Base-by-base conservation (phyloP, 2,329 filamentous ascomycete genomes). In the Verticillium nonalfalfae region DNA sequence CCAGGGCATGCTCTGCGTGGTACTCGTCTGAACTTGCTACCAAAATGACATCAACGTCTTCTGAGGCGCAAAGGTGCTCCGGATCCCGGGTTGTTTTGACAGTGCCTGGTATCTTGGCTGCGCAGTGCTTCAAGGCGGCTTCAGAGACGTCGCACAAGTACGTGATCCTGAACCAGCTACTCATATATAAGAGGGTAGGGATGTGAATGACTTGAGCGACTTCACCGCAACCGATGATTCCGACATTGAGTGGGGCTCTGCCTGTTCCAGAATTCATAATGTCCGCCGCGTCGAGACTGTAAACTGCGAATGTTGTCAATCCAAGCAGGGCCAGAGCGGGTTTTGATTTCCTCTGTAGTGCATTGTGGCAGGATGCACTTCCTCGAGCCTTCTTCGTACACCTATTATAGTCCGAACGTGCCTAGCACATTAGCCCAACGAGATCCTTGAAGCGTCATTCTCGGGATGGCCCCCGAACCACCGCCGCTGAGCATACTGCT, bases 21-120 rank as follows among this genome's bases (percentile, higher is more conserved):
- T 75, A 81, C 61, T 81, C 81, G 65, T 84, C 79, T n/a, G 77
- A 73, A 39, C 73, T 81, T 26, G 75, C 73, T 59, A 85, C 73
- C 67, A 85, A 76, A 59, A 85, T 80, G 7, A 84, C 69, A 62
- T 84, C 76, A 34, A 81, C 74, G 7, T 76, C 69, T 0, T 71
- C 58, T 5, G 72, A 69, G 33, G 67, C 63, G 65, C 75, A 75
- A 52, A 81, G 65, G 39, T 77, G 72, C 38, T 71, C 56, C 3
- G 76, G 68, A 57, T 75, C 62, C 56, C 71, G 71, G 34, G 74
- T 76, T 11, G 69, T 71, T 55, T 72, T 66, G 1, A 70, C 40
- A n/a, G 10, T 7, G 7, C 40, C 45, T 15, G 58, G 59, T 60
- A 75, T 71, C 60, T 76, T 76, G 52, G 52, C 21, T 10, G 45